phyloP scores from a whole-genome alignment of 2,329 filamentous ascomycete genomes.

The Trichoderma gracile region DNA sequence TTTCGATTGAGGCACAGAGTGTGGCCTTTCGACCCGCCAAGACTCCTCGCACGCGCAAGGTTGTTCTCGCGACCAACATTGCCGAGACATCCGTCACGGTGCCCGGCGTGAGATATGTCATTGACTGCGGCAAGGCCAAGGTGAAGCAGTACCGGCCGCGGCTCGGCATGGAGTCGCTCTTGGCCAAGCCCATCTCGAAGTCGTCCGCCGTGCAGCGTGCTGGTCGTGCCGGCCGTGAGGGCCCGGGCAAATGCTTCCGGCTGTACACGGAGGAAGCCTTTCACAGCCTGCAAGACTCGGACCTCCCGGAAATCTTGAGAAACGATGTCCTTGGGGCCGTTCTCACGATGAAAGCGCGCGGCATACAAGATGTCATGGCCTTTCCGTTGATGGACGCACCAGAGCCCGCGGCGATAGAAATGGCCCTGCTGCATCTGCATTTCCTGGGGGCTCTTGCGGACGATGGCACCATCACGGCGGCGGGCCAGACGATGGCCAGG shows the following conservation, averaged over 20 bases:
- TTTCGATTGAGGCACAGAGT: conserved; percentile 84
- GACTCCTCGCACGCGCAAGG: conserved; percentile 74
- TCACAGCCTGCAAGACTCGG: conserved; percentile 66
- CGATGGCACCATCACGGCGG: conserved; percentile 69
- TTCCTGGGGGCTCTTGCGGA: conserved; percentile 75
- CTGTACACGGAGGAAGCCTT: conserved; percentile 84
- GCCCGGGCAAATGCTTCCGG: conserved; percentile 83
- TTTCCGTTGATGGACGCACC: conserved; percentile 89
- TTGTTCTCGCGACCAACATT: conserved; percentile 94
- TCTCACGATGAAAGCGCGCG: conserved; percentile 89
- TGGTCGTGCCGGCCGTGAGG: conserved; percentile 91
- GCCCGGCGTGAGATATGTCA: conserved; percentile 84
- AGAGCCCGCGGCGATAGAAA: conserved; percentile 73
- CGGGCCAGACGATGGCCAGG: conserved; percentile 75
- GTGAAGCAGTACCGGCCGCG: conserved; percentile 85
- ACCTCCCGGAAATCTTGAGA: conserved; percentile 84
- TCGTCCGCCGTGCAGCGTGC: conserved; percentile 90
- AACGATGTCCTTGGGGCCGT: conserved; percentile 86
- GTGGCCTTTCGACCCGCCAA: conserved; percentile 77
- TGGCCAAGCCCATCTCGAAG: conserved; percentile 87
- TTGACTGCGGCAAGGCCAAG: conserved; percentile 93
- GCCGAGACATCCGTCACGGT: conserved; percentile 98
- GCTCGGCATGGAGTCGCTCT: conserved; percentile 84
- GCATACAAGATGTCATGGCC: conserved; percentile 74
- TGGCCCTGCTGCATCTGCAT: conserved; percentile 77